Percentiles rank a stretch among this genome's conserved stretches.
Evolutionary conservation across 148 eudicot species (phyloP).

Genomic region (Hydrangea macrophylla): DNA sequence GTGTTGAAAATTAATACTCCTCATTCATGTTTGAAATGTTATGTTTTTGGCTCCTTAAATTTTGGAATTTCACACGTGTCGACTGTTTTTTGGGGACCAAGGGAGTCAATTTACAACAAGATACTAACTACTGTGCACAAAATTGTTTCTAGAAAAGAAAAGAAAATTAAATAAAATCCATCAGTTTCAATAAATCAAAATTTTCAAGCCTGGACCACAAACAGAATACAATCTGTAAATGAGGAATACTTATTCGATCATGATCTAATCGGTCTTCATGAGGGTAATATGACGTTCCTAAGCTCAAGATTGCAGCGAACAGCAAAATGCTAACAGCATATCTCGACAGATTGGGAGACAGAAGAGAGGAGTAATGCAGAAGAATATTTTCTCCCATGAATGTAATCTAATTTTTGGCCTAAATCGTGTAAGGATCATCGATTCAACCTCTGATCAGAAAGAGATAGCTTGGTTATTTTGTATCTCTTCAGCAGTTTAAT

Average conservation of each 20-base stretch:
- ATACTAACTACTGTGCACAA: no score
- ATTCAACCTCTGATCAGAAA: no score
- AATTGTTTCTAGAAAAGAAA: neutral
- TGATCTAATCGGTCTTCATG: neutral
- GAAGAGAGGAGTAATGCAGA: neutral
- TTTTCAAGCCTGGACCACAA: neutral
- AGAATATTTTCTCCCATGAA: neutral
- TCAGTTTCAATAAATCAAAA: neutral
- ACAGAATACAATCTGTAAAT: neutral
- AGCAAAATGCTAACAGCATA: neutral
- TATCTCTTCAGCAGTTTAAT: slow-evolving; percentile 2
- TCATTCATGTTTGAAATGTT: no score
- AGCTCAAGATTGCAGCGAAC: neutral
- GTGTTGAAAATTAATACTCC: no score
- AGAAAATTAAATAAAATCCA: neutral
- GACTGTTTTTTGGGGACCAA: no score
- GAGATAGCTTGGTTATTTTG: no score
- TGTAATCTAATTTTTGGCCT: no score
- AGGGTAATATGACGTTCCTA: neutral
- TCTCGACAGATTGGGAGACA: no score
- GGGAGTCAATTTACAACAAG: no score
- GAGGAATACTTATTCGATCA: neutral
- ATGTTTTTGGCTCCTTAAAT: no score
- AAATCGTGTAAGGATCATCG: no score
- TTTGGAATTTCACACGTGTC: no score